Evolutionary conservation across 2,329 filamentous ascomycete species (phyloP).

Genomic region (Cladophialophora carrionii): DNA sequence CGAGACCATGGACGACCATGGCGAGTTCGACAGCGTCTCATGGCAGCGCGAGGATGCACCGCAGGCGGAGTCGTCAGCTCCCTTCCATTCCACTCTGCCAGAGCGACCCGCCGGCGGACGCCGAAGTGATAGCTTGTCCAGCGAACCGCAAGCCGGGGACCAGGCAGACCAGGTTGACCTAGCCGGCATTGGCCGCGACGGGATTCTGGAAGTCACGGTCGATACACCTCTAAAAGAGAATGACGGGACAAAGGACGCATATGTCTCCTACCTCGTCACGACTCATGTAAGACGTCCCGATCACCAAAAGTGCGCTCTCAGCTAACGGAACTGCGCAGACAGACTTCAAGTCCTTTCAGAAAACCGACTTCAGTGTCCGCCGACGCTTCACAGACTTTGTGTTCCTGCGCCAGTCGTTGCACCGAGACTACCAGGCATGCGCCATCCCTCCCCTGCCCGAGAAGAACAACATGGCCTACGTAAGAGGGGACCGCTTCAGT

Average conservation of each 20-base stretch:
- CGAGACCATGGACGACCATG: slow-evolving; percentile 53
- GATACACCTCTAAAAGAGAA: slow-evolving; percentile 88
- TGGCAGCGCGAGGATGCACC: slow-evolving; percentile 69
- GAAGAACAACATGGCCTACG: slow-evolving; percentile 99
- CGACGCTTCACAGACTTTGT: slow-evolving; percentile 97
- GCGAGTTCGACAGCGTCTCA: slow-evolving; percentile 79
- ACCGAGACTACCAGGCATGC: slow-evolving; percentile 83
- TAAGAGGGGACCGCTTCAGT: slow-evolving; percentile 92
- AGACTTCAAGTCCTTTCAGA: slow-evolving; percentile 91
- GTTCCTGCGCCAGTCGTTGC: slow-evolving; percentile 90
- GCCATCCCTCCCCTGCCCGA: slow-evolving; percentile 94
- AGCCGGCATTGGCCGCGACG: slow-evolving; percentile 67
- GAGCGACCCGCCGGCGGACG: slow-evolving; percentile 47
- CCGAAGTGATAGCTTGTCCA: slow-evolving; percentile 52
- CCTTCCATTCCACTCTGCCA: slow-evolving; percentile 32
- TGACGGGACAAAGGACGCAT: slow-evolving; percentile 93
- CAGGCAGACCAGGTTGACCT: slow-evolving; percentile 61
- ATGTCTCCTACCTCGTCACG: slow-evolving; percentile 92
- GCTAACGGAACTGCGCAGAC: slow-evolving; percentile 61
- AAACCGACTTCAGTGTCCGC: slow-evolving; percentile 74
- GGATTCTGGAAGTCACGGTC: slow-evolving; percentile 81
- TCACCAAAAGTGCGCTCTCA: slow-evolving; percentile 6
- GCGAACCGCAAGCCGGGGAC: slow-evolving; percentile 54
- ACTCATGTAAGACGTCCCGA: slow-evolving; percentile 67
- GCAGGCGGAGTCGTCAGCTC: slow-evolving; percentile 47